Percentiles rank a stretch among this genome's conserved stretches.
Evolutionary conservation across 106 monocot genomes (phyloP).

Genomic region (Iris macrosiphon): DNA sequence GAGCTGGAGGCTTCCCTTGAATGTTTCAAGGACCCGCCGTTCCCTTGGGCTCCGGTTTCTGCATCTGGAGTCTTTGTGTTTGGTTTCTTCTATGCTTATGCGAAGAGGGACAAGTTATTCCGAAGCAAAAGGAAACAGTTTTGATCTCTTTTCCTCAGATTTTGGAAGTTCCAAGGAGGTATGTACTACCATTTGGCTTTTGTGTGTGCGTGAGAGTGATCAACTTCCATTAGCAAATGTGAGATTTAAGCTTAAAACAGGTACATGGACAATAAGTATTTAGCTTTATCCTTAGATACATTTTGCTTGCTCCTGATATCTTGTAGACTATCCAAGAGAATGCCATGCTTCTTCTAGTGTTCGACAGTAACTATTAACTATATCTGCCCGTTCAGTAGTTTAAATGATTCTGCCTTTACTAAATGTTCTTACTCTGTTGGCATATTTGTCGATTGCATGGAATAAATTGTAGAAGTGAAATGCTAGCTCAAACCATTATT

Average conservation of each 20-base stretch:
- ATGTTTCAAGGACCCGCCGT: constrained; percentile 95
- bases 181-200: background rate
- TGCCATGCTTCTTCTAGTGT: too few species aligned
- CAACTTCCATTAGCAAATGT: background rate
- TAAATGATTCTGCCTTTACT: too few species aligned
- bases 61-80: constrained; percentile 42
- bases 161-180: background rate
- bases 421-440: too few species aligned
- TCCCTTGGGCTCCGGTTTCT: constrained; percentile 73
- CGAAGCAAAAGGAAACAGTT: constrained; percentile 87
- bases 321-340: too few species aligned
- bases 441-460: too few species aligned
- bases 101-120: constrained; percentile 78
- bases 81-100: constrained; percentile 63
- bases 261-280: constrained; percentile 1
- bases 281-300: background rate
- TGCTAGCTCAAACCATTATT: too few species aligned
- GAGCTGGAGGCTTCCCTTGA: constrained; percentile 82
- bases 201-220: background rate
- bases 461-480: too few species aligned
- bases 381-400: too few species aligned
- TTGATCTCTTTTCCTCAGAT: constrained; percentile 20
- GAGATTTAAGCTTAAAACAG: constrained; percentile 5
- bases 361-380: too few species aligned
- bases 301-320: background rate